Percentiles rank a stretch among this genome's conserved stretches.
Conservation (phyloP, 768 basidiomycete species). For the Coprinopsis sp. region DNA sequence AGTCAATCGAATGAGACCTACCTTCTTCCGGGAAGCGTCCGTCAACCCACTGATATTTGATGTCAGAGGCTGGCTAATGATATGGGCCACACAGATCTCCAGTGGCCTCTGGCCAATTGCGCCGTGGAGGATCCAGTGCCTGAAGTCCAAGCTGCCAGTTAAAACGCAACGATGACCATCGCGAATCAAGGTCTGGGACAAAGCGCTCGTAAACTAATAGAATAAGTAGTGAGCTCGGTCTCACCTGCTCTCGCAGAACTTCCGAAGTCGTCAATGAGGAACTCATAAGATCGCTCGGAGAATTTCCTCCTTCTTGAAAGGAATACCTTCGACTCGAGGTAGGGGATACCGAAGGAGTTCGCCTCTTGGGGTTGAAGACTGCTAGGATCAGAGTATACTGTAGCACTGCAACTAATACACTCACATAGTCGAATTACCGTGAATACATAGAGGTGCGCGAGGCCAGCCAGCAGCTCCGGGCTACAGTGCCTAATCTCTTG, state of each 20-base stretch:
- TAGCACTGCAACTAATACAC: not conserved
- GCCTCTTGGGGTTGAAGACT: conserved; percentile 10
- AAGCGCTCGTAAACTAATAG: not conserved
- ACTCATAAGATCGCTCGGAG: not conserved
- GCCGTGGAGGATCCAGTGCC: not conserved
- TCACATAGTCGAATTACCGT: conserved; percentile 7
- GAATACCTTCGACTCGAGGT: not conserved
- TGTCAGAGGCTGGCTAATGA: conserved; percentile 8
- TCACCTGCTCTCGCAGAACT: not conserved
- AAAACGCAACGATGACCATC: conserved; percentile 1
- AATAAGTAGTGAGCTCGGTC: not conserved
- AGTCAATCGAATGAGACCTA: not conserved
- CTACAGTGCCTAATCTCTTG: not conserved
- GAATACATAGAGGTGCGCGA: conserved; percentile 9
- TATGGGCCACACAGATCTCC: conserved; percentile 2
- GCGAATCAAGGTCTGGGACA: conserved; percentile 2
- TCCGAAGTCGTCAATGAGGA: not conserved
- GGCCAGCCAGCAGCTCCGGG: conserved; percentile 6
- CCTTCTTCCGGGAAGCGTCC: not conserved
- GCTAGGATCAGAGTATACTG: not conserved
- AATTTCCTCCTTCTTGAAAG: not conserved
- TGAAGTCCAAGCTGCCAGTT: not conserved
- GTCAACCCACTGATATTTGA: not conserved
- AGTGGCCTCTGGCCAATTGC: not conserved
- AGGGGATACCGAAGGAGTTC: conserved; percentile 2